Percentiles rank a stretch among this genome's conserved stretches.
phyloP scores from a whole-genome alignment of 139 green algal species.

The Tetradesmus obliquus region DNA sequence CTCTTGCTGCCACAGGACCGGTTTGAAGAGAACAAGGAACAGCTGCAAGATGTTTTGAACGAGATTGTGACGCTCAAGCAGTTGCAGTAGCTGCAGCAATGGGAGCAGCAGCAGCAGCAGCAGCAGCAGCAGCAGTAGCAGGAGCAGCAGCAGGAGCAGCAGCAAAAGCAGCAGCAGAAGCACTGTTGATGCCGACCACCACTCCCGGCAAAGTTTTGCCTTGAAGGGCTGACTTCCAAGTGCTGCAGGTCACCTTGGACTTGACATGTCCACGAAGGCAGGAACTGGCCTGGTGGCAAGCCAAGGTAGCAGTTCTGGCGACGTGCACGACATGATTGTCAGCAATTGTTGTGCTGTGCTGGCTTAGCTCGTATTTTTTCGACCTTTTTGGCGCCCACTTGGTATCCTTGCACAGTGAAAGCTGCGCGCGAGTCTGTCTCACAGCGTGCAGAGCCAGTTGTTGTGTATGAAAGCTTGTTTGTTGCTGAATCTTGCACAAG shows the following conservation, averaged over 20 bases:
- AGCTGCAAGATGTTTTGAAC: conserved; percentile 18
- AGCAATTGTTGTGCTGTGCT: neutral
- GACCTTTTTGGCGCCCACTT: too few species aligned
- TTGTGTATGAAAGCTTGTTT: too few species aligned
- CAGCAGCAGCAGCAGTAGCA: neutral
- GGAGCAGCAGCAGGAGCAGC: neutral
- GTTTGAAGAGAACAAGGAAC: neutral
- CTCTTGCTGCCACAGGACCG: neutral
- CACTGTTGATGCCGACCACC: too few species aligned
- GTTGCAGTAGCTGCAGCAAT: neutral
- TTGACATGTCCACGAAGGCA: neutral
- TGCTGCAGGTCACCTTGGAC: neutral
- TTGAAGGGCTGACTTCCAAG: neutral
- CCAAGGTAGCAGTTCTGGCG: neutral
- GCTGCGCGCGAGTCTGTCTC: neutral
- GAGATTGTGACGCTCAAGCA: conserved; percentile 37
- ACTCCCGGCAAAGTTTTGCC: too few species aligned
- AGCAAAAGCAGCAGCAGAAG: too few species aligned
- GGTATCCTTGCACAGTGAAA: neutral
- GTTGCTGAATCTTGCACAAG: too few species aligned
- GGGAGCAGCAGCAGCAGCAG: neutral
- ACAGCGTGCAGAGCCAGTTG: neutral
- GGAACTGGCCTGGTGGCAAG: neutral
- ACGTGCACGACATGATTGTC: neutral
- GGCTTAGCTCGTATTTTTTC: neutral